Base-by-base conservation (phyloP, 2,329 filamentous ascomycete species). In the Xylaria sp. region DNA sequence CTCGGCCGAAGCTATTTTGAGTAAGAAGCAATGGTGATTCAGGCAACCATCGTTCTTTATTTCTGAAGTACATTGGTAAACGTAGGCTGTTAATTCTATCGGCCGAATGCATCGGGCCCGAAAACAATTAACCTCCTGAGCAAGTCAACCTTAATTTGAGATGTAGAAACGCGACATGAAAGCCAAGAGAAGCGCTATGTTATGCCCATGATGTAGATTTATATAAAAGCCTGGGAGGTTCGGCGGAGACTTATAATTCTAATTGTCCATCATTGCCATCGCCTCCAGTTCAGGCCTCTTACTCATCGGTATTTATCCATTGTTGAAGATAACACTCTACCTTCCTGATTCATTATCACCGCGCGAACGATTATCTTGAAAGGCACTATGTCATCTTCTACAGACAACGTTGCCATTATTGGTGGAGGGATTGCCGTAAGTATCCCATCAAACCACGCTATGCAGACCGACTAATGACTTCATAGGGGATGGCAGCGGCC, bases 401-500 rank as follows among this genome's bases (percentile, higher is more conserved):
- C 36, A n/a, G 61, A 65, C 9, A 60, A 59, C 1, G 65, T 72
- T 30, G 71, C 71, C 4, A 70, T 72, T 25, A 67, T 71, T 25
- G 71, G 71, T 20, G 69, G 56, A 15, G 69, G 71, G 18, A 48
- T 72, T 28, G 56, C 65, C 41, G 70, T 69, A 28, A 59, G 67
- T 50, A 8, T 32, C 30, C 28, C 30, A 18, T 41, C 23, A 4
- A 20, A 30, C 28, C 50, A n/a, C n/a, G n/a, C 5, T 28, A n/a
- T 32, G 4, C 30, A 5, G n/a, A 23, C 36, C 12, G 7, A 23
- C 55, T 64, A 28, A 50, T 5, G 13, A n/a, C 15, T 32, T 59
- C 13, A 2, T 18, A 69, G 69, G 87, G 87, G 36, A 82, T 90
- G 10, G 80, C 82, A 0, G 80, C 89, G 0, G 86, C 87, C 0